Base-by-base conservation (phyloP, 1,284 basidiomycete genomes). In the Moesziomyces antarcticus region DNA sequence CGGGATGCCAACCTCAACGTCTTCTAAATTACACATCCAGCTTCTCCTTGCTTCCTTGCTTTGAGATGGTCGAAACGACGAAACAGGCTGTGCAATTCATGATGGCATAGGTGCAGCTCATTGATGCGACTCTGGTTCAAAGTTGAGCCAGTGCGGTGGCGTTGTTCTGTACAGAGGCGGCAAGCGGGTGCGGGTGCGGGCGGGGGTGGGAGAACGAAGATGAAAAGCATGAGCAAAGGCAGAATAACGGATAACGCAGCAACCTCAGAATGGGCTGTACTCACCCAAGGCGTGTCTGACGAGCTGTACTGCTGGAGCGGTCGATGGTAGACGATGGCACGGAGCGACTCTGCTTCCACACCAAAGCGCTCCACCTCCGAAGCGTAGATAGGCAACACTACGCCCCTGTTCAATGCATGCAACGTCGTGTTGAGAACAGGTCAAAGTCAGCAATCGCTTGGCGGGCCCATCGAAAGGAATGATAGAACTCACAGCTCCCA, bases 401-500 rank as follows among this genome's bases (percentile, higher is more conserved):
- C 66, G 1, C 81, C 81, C 0, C 70, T 73, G 10, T 5, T 30
- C 30, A 30, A 8, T 10, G 9, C 30, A 30, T 30, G 10, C 5
- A 30, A 8, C 30, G 30, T 11, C 30, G 30, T 30, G 11, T 10
- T 11, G 2, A 30, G 30, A 11, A 30, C 30, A 30, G 21, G 27
- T 3, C 1, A 21, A 42, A 25, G 51, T 60, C 51, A 59, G 25
- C 45, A 27, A 30, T 21, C 3, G 11, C 20, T 42, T 13, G 18
- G 4, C 3, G n/a, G 3, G 14, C 35, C 11, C 16, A 6, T 37
- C 14, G 6, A 14, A 3, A 10, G 14, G 10, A 7, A 7, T 5
- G 5, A 5, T 4, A 14, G 4, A 0, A 69, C 71, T 65, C 55
- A 69, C 60, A 82, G 66, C 56, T 82, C 81, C 81, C 81, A 82